These are phyloP conservation scores for Paralagenidium karlingii DNA, from an alignment of 352 stramenopile species.

Conservation along the genomic window DNA sequence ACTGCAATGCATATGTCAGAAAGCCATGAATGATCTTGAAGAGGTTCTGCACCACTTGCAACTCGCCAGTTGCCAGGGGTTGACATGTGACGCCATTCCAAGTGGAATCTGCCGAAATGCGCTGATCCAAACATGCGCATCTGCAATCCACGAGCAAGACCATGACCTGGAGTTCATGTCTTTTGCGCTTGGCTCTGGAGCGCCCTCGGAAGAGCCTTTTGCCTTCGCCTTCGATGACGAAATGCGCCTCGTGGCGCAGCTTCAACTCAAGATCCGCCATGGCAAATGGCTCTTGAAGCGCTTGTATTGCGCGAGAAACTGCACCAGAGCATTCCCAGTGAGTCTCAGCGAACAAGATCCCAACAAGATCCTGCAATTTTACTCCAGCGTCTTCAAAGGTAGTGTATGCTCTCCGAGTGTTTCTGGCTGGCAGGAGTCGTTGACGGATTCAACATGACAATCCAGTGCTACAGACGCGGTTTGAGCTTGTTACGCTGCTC, in stretches of 20 bases:
- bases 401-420: neutral
- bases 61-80: no score
- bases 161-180: no score
- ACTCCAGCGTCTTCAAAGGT: constrained; percentile 37
- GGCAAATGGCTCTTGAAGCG: constrained; percentile 19
- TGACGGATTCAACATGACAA: neutral
- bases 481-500: constrained; percentile 37
- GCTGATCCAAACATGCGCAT: no score
- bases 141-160: no score
- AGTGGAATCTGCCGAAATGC: no score
- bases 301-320: constrained; percentile 50
- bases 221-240: constrained; percentile 44
- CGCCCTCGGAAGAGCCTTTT: no score
- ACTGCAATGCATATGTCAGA: no score
- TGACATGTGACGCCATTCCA: no score
- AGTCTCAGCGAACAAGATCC: constrained; percentile 9
- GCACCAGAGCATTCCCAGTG: constrained; percentile 30
- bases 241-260: constrained; percentile 38
- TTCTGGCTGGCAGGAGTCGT: no score
- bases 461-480: constrained; percentile 43
- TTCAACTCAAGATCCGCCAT: constrained; percentile 21
- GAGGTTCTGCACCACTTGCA: no score
- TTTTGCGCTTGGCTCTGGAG: no score
- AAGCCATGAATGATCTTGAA: no score
- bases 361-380: constrained; percentile 18